These are phyloP conservation scores for Nitzschia sp. DNA, from an alignment of 108 stramenopile species.

Conservation along the genomic window DNA sequence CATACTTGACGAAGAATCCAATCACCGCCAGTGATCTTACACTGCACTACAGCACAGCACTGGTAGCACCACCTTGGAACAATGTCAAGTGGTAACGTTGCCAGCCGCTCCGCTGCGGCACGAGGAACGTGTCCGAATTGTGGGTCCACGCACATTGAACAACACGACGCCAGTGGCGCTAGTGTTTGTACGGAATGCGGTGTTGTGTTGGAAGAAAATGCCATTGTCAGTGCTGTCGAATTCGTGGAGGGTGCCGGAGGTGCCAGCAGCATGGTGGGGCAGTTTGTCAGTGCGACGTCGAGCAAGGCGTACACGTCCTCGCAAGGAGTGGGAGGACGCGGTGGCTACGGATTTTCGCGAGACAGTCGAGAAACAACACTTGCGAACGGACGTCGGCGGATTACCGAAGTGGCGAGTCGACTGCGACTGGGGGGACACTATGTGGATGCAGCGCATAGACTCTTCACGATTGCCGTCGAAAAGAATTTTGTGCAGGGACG, in stretches of 20 bases:
- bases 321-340: conserved; percentile 44
- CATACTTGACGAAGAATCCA: too few species aligned
- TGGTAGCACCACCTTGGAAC: too few species aligned
- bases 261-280: conserved; percentile 78
- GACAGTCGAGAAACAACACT: conserved; percentile 92
- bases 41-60: too few species aligned
- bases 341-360: conserved; percentile 85
- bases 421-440: conserved; percentile 80
- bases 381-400: conserved; percentile 80
- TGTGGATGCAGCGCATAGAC: conserved; percentile 91
- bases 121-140: conserved; percentile 84
- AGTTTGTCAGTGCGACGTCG: conserved; percentile 81
- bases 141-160: conserved; percentile 81
- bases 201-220: conserved; percentile 92
- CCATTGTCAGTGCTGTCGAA: conserved; percentile 88
- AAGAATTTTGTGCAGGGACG: conserved; percentile 95
- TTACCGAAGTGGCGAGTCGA: conserved; percentile 82
- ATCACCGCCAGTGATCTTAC: too few species aligned
- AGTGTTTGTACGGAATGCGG: conserved; percentile 90
- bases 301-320: conserved; percentile 62
- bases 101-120: not conserved
- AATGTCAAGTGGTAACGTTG: not conserved
- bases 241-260: conserved; percentile 94
- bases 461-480: conserved; percentile 93
- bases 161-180: conserved; percentile 70